Evolutionary conservation across 1,284 basidiomycete species (phyloP).

Genomic region (Leccinum angustisporum): DNA sequence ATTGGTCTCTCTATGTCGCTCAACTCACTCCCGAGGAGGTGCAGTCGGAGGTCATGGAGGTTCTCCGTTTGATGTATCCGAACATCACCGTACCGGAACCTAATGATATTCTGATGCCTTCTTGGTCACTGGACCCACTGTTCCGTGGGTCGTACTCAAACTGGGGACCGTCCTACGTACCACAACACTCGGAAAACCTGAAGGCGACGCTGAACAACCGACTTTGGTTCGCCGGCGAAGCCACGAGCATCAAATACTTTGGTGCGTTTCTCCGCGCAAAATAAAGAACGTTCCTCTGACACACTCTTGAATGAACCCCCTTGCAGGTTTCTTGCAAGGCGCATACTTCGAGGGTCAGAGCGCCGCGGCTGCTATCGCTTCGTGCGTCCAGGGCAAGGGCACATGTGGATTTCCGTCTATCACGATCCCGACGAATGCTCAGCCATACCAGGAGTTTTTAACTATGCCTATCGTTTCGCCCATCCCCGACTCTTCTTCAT

Average conservation of each 20-base stretch:
- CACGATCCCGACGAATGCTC: conserved; percentile 24
- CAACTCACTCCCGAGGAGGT: conserved; percentile 38
- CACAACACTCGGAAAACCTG: conserved; percentile 44
- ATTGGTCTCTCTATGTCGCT: conserved; percentile 45
- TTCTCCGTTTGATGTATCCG: conserved; percentile 59
- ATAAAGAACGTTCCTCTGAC: background rate
- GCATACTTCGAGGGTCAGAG: conserved; percentile 44
- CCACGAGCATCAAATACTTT: conserved; percentile 56
- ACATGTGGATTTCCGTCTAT: conserved; percentile 31
- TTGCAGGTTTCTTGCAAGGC: conserved; percentile 43
- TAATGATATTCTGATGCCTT: conserved; percentile 52
- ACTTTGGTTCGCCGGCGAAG: conserved; percentile 66
- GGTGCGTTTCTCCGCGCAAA: conserved; percentile 36
- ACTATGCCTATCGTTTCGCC: conserved; percentile 9
- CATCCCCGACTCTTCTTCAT: background rate
- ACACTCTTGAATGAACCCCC: background rate
- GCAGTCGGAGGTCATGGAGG: conserved; percentile 49
- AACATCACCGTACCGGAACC: conserved; percentile 53
- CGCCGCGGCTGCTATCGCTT: conserved; percentile 35
- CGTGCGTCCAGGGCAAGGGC: conserved; percentile 37
- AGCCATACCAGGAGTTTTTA: conserved; percentile 22
- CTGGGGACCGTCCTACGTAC: conserved; percentile 50
- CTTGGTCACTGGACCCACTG: conserved; percentile 57
- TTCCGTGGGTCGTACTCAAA: conserved; percentile 69
- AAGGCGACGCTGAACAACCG: conserved; percentile 44